Evolutionary conservation across 306 rosid species (phyloP), one percentile per base, ranked within the genome.

Genomic region (Cucurbita moschata): DNA sequence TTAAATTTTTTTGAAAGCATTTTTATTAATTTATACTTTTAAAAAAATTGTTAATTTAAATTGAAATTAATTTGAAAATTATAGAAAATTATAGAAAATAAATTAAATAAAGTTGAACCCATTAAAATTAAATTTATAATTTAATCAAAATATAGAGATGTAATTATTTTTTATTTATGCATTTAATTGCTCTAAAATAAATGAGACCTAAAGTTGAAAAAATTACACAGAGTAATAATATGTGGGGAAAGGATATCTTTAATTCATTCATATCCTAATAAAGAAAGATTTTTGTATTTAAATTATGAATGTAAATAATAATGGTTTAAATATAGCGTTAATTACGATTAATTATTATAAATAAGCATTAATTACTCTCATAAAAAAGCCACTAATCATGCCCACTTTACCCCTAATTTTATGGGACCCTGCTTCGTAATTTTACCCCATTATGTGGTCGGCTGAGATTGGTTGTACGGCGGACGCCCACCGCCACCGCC

Each of bases 341-440:
- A 68, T 40, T 49, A 68, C 42, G 43, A 68, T 26, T 68, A 68
- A 68, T 68, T 12, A 68, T 68, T 68, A 68, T 21, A 49, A 46
- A 57, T 26, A 26, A 68, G 12, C 12, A 18, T 68, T 49, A 49
- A 68, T 66, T 66, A 66, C 18, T 66, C 72, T 5, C 1, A 6
- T 9, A 43, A 66, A 66, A 66, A 66, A 66, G 72, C 72, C 72
- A 66, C 39, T 66, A 10, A 66, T 66, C 72, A 66, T 66, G 72
- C 10, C 37, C 52, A 19, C 72, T 66, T 66, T 66, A 66, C 18
- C 72, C 72, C 72, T 66, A 66, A 66, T 66, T 66, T 66, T 44
- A 66, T 66, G 72, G 72, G 72, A 66, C 72, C 72, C n/a, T 42
- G 72, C 54, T 19, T 66, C 19, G 72, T 66, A 44, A 66, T 43